Evolutionary conservation across 2,329 filamentous ascomycete species (phyloP).

Genomic region (Sporothrix pseudoabietina): DNA sequence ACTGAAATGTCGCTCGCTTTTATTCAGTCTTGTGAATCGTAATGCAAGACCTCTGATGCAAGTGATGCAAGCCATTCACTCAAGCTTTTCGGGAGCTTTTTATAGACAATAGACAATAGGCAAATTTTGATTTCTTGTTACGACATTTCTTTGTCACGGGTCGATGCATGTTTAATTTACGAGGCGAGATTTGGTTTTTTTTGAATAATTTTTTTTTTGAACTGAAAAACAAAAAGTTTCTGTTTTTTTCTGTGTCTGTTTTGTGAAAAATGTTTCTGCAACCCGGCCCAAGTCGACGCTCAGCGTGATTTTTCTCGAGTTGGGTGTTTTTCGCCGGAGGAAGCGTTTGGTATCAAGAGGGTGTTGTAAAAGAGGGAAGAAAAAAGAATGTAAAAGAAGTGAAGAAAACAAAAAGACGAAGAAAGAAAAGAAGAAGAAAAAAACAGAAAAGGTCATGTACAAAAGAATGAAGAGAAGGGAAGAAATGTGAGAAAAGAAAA

Average conservation of each 20-base stretch:
- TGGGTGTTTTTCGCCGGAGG: not conserved
- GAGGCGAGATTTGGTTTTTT: not conserved
- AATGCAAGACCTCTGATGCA: not conserved
- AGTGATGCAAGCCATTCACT: not conserved
- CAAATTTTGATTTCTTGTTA: not conserved
- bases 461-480: conserved; percentile 17
- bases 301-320: conserved; percentile 18
- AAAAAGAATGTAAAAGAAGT: conserved; percentile 5
- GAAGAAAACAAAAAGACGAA: not conserved
- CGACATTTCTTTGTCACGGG: not conserved
- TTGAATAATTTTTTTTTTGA: not conserved
- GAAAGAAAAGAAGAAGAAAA: not conserved
- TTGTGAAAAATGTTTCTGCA: not conserved
- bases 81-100: not conserved
- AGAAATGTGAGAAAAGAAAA: not conserved
- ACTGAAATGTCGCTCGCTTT: not conserved
- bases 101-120: not conserved
- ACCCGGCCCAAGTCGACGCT: conserved; percentile 22
- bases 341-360: conserved; percentile 12
- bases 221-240: conserved; percentile 15
- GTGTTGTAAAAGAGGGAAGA: conserved; percentile 3
- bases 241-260: conserved; percentile 21
- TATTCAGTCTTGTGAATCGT: not conserved
- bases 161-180: not conserved
- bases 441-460: conserved; percentile 5